phyloP scores from a whole-genome alignment of 352 stramenopile species.

The Phytophthora boehmeriae region DNA sequence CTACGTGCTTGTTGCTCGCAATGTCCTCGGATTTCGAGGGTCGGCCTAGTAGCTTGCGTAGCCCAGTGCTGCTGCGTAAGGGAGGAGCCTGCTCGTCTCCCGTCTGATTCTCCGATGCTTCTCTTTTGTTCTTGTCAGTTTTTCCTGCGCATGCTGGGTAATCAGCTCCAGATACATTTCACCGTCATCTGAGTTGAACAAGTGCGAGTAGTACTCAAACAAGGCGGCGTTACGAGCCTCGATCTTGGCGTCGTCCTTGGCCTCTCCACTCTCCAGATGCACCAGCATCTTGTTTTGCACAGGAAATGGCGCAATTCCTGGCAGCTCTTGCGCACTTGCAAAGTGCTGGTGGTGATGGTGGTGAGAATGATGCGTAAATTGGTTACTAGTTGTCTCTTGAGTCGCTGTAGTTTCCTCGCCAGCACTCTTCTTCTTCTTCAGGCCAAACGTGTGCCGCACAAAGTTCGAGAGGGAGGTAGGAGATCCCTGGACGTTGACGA shows the following conservation, averaged over 20 bases:
- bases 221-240: slow-evolving; percentile 43
- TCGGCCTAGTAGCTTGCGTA: slow-evolving; percentile 47
- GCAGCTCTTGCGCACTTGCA: slow-evolving; percentile 15
- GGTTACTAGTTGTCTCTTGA: slow-evolving; percentile 15
- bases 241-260: slow-evolving; percentile 63
- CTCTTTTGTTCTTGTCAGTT: slow-evolving; percentile 32
- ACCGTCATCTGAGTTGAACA: slow-evolving; percentile 68
- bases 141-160: slow-evolving; percentile 28
- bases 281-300: slow-evolving; percentile 53
- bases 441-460: slow-evolving; percentile 32
- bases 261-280: slow-evolving; percentile 48
- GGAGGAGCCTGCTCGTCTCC: slow-evolving; percentile 11
- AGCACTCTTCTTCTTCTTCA: slow-evolving; percentile 30
- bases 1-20: slow-evolving; percentile 44
- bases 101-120: slow-evolving; percentile 12
- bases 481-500: slow-evolving; percentile 38
- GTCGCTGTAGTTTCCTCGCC: not conserved
- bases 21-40: slow-evolving; percentile 21
- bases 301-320: slow-evolving; percentile 49
- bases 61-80: slow-evolving; percentile 19
- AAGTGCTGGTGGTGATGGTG: slow-evolving; percentile 11
- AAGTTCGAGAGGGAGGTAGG: slow-evolving; percentile 36
- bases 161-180: slow-evolving; percentile 64
- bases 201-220: slow-evolving; percentile 70
- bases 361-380: slow-evolving; percentile 13